These are phyloP conservation scores for Penicillium sp. DNA, from an alignment of 2,329 filamentous ascomycete genomes.

Conservation along the genomic window DNA sequence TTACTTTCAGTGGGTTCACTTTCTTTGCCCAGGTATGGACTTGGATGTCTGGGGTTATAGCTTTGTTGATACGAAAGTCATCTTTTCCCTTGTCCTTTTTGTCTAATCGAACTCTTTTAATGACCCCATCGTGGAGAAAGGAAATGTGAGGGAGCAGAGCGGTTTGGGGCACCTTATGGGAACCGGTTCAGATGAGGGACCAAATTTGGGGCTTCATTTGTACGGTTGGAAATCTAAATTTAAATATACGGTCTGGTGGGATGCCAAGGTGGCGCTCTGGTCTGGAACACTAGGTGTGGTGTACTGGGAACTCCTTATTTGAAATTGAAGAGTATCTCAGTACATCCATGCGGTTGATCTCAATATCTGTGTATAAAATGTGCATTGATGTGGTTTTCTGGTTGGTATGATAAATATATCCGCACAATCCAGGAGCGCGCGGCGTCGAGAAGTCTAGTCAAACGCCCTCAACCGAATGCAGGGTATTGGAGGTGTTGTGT, in stretches of 20 bases:
- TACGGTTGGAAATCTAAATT: slow-evolving; percentile 2
- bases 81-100: too few relatives aligned
- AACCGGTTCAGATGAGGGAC: slow-evolving; percentile 72
- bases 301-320: not conserved
- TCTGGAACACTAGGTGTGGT: not conserved
- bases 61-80: too few relatives aligned
- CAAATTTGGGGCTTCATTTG: not conserved
- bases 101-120: too few relatives aligned
- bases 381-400: not conserved
- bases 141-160: too few relatives aligned
- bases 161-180: too few relatives aligned
- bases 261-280: too few relatives aligned
- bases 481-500: too few relatives aligned
- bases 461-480: slow-evolving; percentile 17
- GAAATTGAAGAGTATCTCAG: not conserved
- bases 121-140: too few relatives aligned
- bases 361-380: not conserved
- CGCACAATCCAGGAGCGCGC: not conserved
- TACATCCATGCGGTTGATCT: not conserved
- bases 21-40: too few relatives aligned
- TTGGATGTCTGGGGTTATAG: too few relatives aligned
- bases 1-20: too few relatives aligned
- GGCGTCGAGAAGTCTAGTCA: not conserved
- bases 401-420: not conserved
- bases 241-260: too few relatives aligned